Evolutionary conservation across 148 eudicot genomes (phyloP).

Genomic region (Chenopodium suecicum): DNA sequence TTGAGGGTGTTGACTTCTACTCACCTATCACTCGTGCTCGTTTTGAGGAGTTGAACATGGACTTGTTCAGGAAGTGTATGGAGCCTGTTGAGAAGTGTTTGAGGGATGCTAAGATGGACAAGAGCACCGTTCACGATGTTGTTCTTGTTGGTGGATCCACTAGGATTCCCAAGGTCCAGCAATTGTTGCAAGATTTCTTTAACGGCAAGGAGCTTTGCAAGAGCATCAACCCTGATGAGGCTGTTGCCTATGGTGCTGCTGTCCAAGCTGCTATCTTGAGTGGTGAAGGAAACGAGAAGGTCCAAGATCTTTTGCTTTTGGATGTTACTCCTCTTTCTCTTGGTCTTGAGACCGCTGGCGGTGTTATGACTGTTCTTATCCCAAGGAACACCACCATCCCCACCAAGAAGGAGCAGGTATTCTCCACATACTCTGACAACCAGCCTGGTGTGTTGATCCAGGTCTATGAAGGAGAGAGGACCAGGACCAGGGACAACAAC

Average conservation of each 20-base stretch:
- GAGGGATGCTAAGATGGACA: slow-evolving; percentile 32
- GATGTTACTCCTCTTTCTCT: slow-evolving; percentile 24
- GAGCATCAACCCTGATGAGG: slow-evolving; percentile 22
- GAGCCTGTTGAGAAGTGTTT: slow-evolving; percentile 28
- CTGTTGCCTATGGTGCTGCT: slow-evolving; percentile 37
- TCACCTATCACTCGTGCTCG: slow-evolving; percentile 24
- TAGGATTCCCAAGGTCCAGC: slow-evolving; percentile 33
- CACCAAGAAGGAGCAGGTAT: slow-evolving; percentile 24
- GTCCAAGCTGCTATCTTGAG: slow-evolving; percentile 30
- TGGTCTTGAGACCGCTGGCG: slow-evolving; percentile 23
- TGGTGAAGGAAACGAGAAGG: slow-evolving; percentile 26
- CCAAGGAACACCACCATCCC: slow-evolving; percentile 29
- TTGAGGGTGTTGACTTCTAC: slow-evolving; percentile 26
- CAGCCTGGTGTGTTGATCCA: slow-evolving; percentile 29
- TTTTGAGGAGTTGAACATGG: slow-evolving; percentile 27
- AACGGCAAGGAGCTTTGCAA: slow-evolving; percentile 27
- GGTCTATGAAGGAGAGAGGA: slow-evolving; percentile 33
- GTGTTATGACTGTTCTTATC: slow-evolving; percentile 24
- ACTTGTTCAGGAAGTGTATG: slow-evolving; percentile 25
- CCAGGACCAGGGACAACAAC: slow-evolving; percentile 29
- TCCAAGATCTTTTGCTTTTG: slow-evolving; percentile 22
- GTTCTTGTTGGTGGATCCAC: slow-evolving; percentile 38
- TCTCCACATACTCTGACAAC: slow-evolving; percentile 22
- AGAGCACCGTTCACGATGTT: slow-evolving; percentile 28
- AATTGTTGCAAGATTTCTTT: slow-evolving; percentile 18